Percentiles rank a stretch among this genome's conserved stretches.
Conservation (phyloP, 371 early-diverging fungal species). For the Mucor circinelloides region DNA sequence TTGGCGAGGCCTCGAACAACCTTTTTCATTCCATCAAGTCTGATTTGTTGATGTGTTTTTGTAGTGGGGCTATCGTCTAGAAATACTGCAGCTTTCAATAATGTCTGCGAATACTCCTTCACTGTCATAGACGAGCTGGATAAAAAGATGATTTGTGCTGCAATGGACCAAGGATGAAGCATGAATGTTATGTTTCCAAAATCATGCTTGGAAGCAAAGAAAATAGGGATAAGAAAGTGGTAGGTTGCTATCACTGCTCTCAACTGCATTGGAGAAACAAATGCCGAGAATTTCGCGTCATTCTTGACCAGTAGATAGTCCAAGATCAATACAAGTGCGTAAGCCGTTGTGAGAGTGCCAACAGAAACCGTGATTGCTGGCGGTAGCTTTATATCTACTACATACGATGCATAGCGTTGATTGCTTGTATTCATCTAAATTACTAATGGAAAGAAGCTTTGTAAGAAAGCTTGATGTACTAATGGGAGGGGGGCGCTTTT, state of each 20-base stretch:
- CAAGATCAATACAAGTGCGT: background rate
- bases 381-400: constrained; percentile 11
- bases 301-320: constrained; percentile 14
- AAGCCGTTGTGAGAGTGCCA: background rate
- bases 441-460: too few species aligned
- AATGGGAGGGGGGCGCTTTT: too few species aligned
- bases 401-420: background rate
- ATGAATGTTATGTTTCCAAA: constrained; percentile 23
- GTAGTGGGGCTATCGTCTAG: constrained; percentile 15
- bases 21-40: constrained; percentile 6
- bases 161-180: constrained; percentile 18
- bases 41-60: background rate
- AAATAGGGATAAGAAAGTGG: constrained; percentile 16
- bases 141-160: constrained; percentile 17
- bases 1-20: constrained; percentile 9
- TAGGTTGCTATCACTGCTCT: constrained; percentile 1
- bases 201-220: constrained; percentile 10
- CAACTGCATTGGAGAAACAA: constrained; percentile 1
- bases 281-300: constrained; percentile 2
- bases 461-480: too few species aligned
- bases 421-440: background rate
- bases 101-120: background rate
- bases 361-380: constrained; percentile 4
- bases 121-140: constrained; percentile 1
- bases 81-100: constrained; percentile 11